These are phyloP conservation scores for Wickerhamomyces chambardii DNA, from an alignment of 805 yeast genomes.

Conservation along the genomic window DNA sequence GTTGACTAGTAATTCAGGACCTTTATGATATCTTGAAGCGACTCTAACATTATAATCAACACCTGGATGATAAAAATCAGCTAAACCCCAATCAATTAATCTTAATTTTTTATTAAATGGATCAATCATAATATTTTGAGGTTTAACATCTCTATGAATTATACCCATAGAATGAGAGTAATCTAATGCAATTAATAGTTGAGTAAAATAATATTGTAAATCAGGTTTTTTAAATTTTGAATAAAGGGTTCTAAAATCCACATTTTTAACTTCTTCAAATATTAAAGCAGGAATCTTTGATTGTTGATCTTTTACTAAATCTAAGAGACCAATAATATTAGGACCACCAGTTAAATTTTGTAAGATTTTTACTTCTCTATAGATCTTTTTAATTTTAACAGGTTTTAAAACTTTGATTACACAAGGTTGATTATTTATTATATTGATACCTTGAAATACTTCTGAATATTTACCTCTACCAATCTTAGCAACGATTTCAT, in stretches of 20 bases:
- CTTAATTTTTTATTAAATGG: slow-evolving; percentile 62
- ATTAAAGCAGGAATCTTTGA: slow-evolving; percentile 81
- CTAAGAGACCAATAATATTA: slow-evolving; percentile 67
- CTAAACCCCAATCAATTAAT: slow-evolving; percentile 92
- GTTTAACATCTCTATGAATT: slow-evolving; percentile 94
- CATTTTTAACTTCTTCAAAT: slow-evolving; percentile 77
- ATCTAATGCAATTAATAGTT: slow-evolving; percentile 76
- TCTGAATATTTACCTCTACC: slow-evolving; percentile 96
- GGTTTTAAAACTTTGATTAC: slow-evolving; percentile 91
- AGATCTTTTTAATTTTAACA: slow-evolving; percentile 85
- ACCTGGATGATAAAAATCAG: slow-evolving; percentile 87
- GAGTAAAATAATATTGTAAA: slow-evolving; percentile 75
- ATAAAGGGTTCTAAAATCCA: slow-evolving; percentile 75
- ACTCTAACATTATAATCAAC: slow-evolving; percentile 90
- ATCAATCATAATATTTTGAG: slow-evolving; percentile 94
- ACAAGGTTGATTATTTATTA: slow-evolving; percentile 52
- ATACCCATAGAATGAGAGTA: slow-evolving; percentile 92
- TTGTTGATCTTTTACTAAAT: slow-evolving; percentile 73
- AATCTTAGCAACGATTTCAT: slow-evolving; percentile 75
- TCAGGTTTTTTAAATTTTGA: slow-evolving; percentile 70
- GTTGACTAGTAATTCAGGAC: slow-evolving; percentile 85
- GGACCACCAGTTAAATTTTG: slow-evolving; percentile 83
- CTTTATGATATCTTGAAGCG: slow-evolving; percentile 88
- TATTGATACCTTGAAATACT: slow-evolving; percentile 78
- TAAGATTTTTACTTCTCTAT: slow-evolving; percentile 80